phyloP scores from a whole-genome alignment of 371 early-diverging fungal genomes.

The Rhizopus arrhizus region DNA sequence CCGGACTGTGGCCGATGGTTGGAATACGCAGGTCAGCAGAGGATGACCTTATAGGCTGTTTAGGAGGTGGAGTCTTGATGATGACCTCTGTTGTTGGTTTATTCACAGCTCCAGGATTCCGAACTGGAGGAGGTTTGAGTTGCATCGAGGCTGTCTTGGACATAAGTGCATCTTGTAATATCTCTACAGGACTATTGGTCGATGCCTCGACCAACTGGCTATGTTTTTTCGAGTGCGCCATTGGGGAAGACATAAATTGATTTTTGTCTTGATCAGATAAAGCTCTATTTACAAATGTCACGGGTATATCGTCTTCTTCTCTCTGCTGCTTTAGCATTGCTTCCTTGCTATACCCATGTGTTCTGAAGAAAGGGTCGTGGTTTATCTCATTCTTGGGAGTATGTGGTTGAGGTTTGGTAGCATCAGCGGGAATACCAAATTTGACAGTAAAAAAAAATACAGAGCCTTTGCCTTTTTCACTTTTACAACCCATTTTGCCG shows the following conservation, averaged over 20 bases:
- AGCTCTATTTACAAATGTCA: constrained; percentile 22
- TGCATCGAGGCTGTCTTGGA: constrained; percentile 47
- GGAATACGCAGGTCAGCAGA: constrained; percentile 19
- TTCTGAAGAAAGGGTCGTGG: constrained; percentile 51
- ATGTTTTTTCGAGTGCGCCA: constrained; percentile 34
- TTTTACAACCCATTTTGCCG: constrained; percentile 60
- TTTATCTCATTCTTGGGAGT: constrained; percentile 56
- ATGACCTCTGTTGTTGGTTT: constrained; percentile 11
- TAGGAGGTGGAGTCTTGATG: neutral
- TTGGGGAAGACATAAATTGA: constrained; percentile 26
- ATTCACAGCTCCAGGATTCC: constrained; percentile 8
- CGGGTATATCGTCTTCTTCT: constrained; percentile 7
- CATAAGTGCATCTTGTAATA: constrained; percentile 40
- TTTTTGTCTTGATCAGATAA: neutral
- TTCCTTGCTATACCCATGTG: constrained; percentile 33
- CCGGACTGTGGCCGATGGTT: constrained; percentile 20
- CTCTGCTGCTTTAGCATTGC: constrained; percentile 8
- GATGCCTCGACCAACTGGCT: neutral
- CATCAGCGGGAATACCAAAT: constrained; percentile 52
- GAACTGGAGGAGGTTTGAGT: constrained; percentile 42
- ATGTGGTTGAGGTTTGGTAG: constrained; percentile 53
- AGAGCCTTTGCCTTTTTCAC: constrained; percentile 63
- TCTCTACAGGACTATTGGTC: constrained; percentile 18
- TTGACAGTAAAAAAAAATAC: constrained; percentile 65
- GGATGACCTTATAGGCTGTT: neutral